phyloP scores from a whole-genome alignment of 805 yeast genomes.

The Zygotorulaspora sp. region DNA sequence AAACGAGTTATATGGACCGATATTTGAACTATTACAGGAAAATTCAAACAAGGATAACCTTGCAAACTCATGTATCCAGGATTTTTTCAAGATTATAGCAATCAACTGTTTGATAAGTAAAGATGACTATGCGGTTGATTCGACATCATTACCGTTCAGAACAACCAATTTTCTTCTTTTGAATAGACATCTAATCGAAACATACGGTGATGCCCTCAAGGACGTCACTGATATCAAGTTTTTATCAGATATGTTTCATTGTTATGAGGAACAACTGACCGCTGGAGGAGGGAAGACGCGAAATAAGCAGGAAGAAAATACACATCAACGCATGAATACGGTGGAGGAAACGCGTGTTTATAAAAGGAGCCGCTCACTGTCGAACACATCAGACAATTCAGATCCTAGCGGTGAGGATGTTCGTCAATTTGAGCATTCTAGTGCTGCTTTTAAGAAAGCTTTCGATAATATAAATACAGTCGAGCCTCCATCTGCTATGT shows the following conservation, averaged over 20 bases:
- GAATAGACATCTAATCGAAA: constrained; percentile 31
- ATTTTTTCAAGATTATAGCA: constrained; percentile 51
- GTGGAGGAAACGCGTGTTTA: constrained; percentile 9
- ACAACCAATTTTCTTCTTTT: constrained; percentile 28
- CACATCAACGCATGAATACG: constrained; percentile 1
- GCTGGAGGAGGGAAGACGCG: constrained; percentile 5
- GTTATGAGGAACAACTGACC: constrained; percentile 15
- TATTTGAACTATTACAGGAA: constrained; percentile 47
- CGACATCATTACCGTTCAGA: constrained; percentile 18
- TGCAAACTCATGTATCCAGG: constrained; percentile 70
- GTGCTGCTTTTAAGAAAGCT: constrained; percentile 16
- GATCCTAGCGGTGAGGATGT: constrained; percentile 21
- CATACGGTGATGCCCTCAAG: constrained; percentile 30
- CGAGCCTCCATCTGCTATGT: constrained; percentile 18
- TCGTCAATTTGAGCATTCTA: constrained; percentile 11
- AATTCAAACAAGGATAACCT: constrained; percentile 53
- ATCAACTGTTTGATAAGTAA: constrained; percentile 17
- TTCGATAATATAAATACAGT: constrained; percentile 19
- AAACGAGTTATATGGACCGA: constrained; percentile 46
- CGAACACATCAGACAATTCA: constrained; percentile 17
- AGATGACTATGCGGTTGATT: constrained; percentile 12
- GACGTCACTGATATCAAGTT: constrained; percentile 30
- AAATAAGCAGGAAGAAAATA: constrained; percentile 1
- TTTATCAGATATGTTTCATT: constrained; percentile 33
- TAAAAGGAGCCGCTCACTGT: constrained; percentile 11